Percentiles rank a stretch among this genome's conserved stretches.
These are phyloP conservation scores for Saxophila tyrrhenica DNA, from an alignment of 495 filamentous ascomycete genomes.

Conservation along the genomic window DNA sequence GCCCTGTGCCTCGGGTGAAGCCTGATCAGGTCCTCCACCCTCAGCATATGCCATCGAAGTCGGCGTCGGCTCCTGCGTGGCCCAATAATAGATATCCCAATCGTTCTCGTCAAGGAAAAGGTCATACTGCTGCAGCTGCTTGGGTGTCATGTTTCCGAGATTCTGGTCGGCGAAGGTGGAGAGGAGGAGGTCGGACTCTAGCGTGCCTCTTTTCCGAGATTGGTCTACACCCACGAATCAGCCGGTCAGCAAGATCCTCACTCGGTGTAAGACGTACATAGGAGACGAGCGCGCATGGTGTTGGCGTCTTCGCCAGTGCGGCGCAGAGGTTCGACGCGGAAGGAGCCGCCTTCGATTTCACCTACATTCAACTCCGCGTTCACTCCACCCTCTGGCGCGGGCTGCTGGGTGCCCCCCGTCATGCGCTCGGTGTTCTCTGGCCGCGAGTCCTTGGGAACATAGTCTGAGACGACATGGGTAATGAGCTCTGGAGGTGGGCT, in stretches of 20 bases:
- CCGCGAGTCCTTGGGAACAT: slow-evolving; percentile 46
- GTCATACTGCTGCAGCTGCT: slow-evolving; percentile 77
- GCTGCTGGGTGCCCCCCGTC: slow-evolving; percentile 48
- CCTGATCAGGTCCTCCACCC: slow-evolving; percentile 25
- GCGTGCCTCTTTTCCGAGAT: slow-evolving; percentile 89
- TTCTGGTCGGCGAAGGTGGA: slow-evolving; percentile 85
- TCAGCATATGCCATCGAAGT: slow-evolving; percentile 33
- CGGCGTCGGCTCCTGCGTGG: slow-evolving; percentile 68
- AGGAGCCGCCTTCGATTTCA: slow-evolving; percentile 77
- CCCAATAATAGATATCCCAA: slow-evolving; percentile 99
- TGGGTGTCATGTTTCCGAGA: slow-evolving; percentile 57
- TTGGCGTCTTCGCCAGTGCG: slow-evolving; percentile 65
- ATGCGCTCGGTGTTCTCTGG: slow-evolving; percentile 46
- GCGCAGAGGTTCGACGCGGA: slow-evolving; percentile 80
- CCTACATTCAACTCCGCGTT: slow-evolving; percentile 73
- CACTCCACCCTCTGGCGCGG: slow-evolving; percentile 34
- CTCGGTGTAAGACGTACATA: slow-evolving; percentile 52
- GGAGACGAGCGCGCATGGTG: slow-evolving; percentile 78
- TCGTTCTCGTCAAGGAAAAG: slow-evolving; percentile 96
- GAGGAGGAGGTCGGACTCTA: slow-evolving; percentile 89
- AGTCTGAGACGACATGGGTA: slow-evolving; percentile 44
- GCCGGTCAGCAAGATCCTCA: slow-evolving; percentile 4
- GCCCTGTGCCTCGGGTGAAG: slow-evolving; percentile 27
- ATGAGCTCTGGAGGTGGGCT: slow-evolving; percentile 51
- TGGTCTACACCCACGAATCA: slow-evolving; percentile 51